A percentile compares a stretch with the other conserved stretches of the same genome.
phyloP scores from a whole-genome alignment of 2,329 filamentous ascomycete genomes.

The Botryosphaeria dothidea region DNA sequence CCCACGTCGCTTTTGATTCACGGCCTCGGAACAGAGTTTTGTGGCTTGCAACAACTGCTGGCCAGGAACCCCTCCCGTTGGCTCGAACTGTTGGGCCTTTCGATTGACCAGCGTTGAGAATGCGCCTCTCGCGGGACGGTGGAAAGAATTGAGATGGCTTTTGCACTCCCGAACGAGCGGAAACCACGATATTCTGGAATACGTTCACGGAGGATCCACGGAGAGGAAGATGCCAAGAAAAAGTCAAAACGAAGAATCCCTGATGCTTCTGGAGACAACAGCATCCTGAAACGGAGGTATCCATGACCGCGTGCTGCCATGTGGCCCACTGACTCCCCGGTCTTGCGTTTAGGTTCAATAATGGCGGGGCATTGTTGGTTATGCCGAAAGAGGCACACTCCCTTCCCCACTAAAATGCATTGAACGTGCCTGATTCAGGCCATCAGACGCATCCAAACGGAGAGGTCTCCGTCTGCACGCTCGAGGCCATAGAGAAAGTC shows the following conservation, averaged over 20 bases:
- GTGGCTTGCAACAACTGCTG: background rate
- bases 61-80: too few relatives aligned
- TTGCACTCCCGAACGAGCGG: background rate
- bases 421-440: background rate
- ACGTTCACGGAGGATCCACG: background rate
- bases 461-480: background rate
- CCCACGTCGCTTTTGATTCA: background rate
- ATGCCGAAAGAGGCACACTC: background rate
- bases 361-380: background rate
- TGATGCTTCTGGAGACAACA: background rate
- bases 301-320: background rate
- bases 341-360: background rate
- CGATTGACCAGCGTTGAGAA: background rate
- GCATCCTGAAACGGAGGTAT: background rate
- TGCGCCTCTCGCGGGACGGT: background rate
- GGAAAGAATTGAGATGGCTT: background rate
- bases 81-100: too few relatives aligned
- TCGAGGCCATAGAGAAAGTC: background rate
- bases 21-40: background rate
- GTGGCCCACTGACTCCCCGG: background rate
- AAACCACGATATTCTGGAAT: background rate
- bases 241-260: background rate
- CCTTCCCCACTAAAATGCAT: background rate
- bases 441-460: background rate
- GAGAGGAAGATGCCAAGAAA: background rate